Conservation (phyloP, 805 yeast species). For the Barnettozyma sp. region DNA sequence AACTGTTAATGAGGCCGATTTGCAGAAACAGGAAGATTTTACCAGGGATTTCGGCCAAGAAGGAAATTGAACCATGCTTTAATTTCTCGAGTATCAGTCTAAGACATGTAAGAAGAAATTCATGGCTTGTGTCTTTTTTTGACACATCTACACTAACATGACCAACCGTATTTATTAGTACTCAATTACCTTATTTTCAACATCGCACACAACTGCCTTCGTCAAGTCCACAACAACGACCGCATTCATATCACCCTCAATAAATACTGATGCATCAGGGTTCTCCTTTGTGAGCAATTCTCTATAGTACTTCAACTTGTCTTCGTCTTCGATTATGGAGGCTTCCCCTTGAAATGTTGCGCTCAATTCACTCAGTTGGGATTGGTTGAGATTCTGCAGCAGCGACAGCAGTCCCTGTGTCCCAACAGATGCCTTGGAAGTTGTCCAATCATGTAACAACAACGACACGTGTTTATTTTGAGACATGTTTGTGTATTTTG, state of each 20-base stretch:
- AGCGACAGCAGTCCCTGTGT: constrained; percentile 44
- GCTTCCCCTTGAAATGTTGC: constrained; percentile 78
- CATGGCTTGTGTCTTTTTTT: too few species aligned
- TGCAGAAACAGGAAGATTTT: constrained; percentile 75
- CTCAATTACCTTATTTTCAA: constrained; percentile 46
- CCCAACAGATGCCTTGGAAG: constrained; percentile 41
- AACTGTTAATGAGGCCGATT: constrained; percentile 83
- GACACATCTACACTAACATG: too few species aligned
- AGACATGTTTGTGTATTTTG: constrained; percentile 63
- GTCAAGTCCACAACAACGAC: constrained; percentile 59
- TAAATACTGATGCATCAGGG: constrained; percentile 65
- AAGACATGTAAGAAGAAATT: neutral
- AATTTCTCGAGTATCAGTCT: neutral
- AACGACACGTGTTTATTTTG: constrained; percentile 74
- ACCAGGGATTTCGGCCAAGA: constrained; percentile 96
- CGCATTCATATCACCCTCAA: constrained; percentile 56
- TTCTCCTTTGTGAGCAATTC: constrained; percentile 52
- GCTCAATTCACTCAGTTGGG: constrained; percentile 71
- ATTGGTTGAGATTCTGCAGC: constrained; percentile 69
- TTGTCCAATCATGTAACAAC: constrained; percentile 86
- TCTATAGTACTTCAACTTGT: constrained; percentile 54
- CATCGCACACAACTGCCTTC: constrained; percentile 74
- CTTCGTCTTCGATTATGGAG: constrained; percentile 40
- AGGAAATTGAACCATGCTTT: constrained; percentile 75
- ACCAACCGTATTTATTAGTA: constrained; percentile 12